Evolutionary conservation across 2,329 filamentous ascomycete genomes (phyloP), one percentile per base, ranked within the genome.

Genomic region (Basipetospora sp.): DNA sequence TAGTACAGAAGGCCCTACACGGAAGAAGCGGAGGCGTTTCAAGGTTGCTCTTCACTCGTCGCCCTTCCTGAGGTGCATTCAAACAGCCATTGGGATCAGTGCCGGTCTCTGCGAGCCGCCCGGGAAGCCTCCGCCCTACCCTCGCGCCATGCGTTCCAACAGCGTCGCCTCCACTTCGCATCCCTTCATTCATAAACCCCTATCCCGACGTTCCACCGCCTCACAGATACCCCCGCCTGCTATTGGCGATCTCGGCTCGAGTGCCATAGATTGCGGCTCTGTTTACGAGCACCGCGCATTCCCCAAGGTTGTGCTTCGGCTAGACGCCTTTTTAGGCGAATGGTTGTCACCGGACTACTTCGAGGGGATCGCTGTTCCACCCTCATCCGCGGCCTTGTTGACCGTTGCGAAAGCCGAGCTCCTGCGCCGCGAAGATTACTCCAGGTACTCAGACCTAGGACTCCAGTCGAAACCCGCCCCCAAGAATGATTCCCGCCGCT

Each of bases 311-410:
- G 66, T 77, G 8, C 60, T 98, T 34, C 80, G 90, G 1, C 69
- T 98, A 5, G 90, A 98, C 57, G 80, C 87, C 0, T 94, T 92
- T 52, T 67, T 98, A 0, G 88, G 90, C 34, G 90, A 98, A 64
- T 98, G 90, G 90, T 67, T 96, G 20, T 83, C 81, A 2, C 84
- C 86, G 1, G 80, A 87, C 51, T 98, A 98, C 56, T 98, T 88
- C 50, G 86, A 94, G 44, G 71, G 81, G 37, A 94, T 94, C 45
- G 88, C 82, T 0, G 83, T 86, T 3, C 90, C 90, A 9, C 90
- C 90, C 0, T 74, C 76, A 31, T 88, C 85, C 3, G 73, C 79
- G 4, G 71, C 90, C 59, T 92, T 98, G 84, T 67, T 96, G 3
- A 81, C 82, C 18, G 74, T 75, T 29, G 88, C 90, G 20, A 96